Conservation (phyloP, 305 asterid species). For the Plantago coronopus region DNA sequence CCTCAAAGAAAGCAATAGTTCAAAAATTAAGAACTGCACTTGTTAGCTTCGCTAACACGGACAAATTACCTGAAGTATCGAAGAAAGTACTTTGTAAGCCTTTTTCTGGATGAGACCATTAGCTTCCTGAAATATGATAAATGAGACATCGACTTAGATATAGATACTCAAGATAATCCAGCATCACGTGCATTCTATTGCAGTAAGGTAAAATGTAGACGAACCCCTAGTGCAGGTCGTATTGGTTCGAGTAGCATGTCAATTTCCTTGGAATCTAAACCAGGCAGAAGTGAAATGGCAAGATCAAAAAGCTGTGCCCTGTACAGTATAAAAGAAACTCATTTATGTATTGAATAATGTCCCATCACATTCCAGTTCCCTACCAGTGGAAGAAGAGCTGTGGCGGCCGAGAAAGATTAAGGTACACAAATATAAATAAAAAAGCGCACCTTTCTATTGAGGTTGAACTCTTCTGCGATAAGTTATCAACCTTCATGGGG, state of each 20-base stretch:
- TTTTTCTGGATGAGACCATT: constrained; percentile 85
- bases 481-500: constrained; percentile 68
- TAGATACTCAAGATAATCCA: constrained; percentile 9
- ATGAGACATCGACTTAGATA: constrained; percentile 8
- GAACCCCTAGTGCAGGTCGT: constrained; percentile 68
- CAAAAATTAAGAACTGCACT: background rate
- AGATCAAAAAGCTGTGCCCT: constrained; percentile 83
- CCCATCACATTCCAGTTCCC: background rate
- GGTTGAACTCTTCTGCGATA: constrained; percentile 37
- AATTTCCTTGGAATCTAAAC: constrained; percentile 61
- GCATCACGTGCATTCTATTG: constrained; percentile 4
- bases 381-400: constrained; percentile 17
- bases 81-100: constrained; percentile 75
- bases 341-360: constrained; percentile 3
- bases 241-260: constrained; percentile 54
- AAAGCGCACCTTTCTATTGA: constrained; percentile 50
- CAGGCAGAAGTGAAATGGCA: constrained; percentile 84
- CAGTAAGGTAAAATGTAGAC: constrained; percentile 14
- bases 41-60: constrained; percentile 2
- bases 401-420: constrained; percentile 6
- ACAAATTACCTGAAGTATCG: constrained; percentile 59
- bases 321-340: constrained; percentile 27
- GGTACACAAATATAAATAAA: constrained; percentile 4
- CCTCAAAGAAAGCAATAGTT: no score
- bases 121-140: constrained; percentile 47